Evolutionary conservation across 495 filamentous ascomycete species (phyloP).

Genomic region (Penicillium cataractarum): DNA sequence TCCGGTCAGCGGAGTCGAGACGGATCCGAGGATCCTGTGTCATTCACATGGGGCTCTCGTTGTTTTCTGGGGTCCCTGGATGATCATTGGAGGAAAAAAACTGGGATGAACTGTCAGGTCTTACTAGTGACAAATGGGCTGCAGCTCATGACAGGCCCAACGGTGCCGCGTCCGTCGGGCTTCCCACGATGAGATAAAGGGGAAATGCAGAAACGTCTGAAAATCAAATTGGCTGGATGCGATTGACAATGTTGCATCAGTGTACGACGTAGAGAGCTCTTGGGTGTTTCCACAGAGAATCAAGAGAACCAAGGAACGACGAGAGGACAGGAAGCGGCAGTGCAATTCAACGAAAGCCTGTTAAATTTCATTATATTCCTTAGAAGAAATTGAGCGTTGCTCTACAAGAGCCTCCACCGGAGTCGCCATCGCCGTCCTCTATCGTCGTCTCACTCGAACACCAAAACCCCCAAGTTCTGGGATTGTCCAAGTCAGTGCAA

Average conservation of each 20-base stretch:
- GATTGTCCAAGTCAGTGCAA: constrained; percentile 13
- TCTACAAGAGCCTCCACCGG: neutral
- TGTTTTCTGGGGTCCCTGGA: neutral
- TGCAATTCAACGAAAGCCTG: neutral
- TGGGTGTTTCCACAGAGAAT: constrained; percentile 9
- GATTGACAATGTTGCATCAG: constrained; percentile 42
- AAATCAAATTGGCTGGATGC: constrained; percentile 1
- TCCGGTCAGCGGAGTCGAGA: constrained; percentile 29
- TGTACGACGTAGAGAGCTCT: constrained; percentile 34
- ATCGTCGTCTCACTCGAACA: neutral
- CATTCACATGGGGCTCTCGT: constrained; percentile 29
- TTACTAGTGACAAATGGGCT: constrained; percentile 22
- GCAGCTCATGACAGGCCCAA: constrained; percentile 15
- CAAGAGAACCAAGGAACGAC: neutral
- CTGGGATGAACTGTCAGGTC: constrained; percentile 3
- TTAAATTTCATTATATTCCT: neutral
- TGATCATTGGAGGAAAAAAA: neutral
- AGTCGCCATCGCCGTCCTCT: neutral
- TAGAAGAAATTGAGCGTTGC: constrained; percentile 1
- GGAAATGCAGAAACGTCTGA: neutral
- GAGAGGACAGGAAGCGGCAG: neutral
- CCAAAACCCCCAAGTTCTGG: constrained; percentile 5
- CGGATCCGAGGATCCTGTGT: constrained; percentile 4
- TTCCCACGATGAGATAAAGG: constrained; percentile 9
- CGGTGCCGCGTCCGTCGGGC: constrained; percentile 11